Base-by-base conservation (phyloP, 1,284 basidiomycete species). In the Mycena sp. region DNA sequence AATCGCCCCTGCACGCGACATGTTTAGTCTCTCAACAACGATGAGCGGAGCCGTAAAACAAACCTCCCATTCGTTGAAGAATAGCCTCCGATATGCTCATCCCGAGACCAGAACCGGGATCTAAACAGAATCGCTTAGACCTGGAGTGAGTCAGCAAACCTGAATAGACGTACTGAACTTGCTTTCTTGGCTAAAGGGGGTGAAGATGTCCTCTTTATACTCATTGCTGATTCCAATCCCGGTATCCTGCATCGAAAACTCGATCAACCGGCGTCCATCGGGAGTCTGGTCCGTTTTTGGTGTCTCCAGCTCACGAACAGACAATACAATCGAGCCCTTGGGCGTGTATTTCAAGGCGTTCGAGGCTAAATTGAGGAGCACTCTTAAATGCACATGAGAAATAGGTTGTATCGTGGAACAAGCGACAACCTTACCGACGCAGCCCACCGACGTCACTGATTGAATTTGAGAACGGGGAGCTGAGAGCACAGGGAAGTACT, bases 201-300 rank as follows among this genome's bases (percentile, higher is more conserved):
- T 61, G 49, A 61, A 61, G 6, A 61, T 54, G 17, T 61, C 43
- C 9, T 48, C 14, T n/a, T 61, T 61, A 19, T 41, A 61, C 43
- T 61, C 58, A 43, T 25, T 49, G 26, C 58, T 61, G 50, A 61
- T 61, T 5, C 58, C 58, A 30, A 61, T 61, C n/a, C 58, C 58
- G 7, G 58, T 61, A 26, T 61, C 58, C 51, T 28, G 38, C 41
- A 61, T 54, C 16, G 58, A 61, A 26, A 61, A 61, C 29, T 61
- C 52, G 51, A 61, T 41, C 14, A 61, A 19, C 12, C 57, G 58
- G 16, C 29, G 51, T 10, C 58, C 44, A 14, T 61, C 32, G 2
- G 50, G 17, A 17, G 50, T 17, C 16, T 54, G 7, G 9, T 25
- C 41, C 21, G 30, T 9, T 3, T 43, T 23, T 29, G 19, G 4